Conservation (phyloP, 2,329 filamentous ascomycete species). For the Paecilomyces formosus region DNA sequence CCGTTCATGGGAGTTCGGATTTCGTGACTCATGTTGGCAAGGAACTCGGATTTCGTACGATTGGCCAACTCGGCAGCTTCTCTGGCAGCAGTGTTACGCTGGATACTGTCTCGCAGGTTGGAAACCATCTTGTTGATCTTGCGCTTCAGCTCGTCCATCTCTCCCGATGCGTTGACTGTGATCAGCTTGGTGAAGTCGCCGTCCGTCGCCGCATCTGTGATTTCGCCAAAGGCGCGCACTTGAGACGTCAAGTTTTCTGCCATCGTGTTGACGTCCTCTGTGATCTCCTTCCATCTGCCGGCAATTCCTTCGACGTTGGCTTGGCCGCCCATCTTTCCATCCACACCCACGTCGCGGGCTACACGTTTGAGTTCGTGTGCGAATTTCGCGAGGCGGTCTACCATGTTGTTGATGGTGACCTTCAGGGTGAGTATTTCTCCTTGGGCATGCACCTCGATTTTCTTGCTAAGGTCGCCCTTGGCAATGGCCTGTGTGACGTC, state of each 20-base stretch:
- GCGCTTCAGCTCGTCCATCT: constrained; percentile 95
- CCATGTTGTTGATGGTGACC: constrained; percentile 97
- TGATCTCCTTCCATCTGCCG: constrained; percentile 94
- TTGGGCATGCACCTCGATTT: constrained; percentile 86
- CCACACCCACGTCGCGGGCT: constrained; percentile 87
- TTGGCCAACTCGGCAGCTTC: constrained; percentile 91
- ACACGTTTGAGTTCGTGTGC: constrained; percentile 89
- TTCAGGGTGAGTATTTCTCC: constrained; percentile 87
- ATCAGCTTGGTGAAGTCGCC: constrained; percentile 93
- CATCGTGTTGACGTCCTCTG: constrained; percentile 90
- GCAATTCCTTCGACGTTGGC: constrained; percentile 84
- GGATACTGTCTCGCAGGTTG: constrained; percentile 85
- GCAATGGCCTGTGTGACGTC: constrained; percentile 89
- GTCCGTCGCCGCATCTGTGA: constrained; percentile 87
- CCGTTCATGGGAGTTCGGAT: constrained; percentile 94
- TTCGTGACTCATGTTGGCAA: constrained; percentile 97
- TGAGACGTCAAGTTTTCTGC: constrained; percentile 77
- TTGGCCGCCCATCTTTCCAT: constrained; percentile 96
- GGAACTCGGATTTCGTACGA: constrained; percentile 92
- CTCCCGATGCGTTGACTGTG: constrained; percentile 87
- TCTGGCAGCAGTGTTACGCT: constrained; percentile 85
- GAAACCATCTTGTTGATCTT: constrained; percentile 99
- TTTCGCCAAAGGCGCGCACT: constrained; percentile 91
- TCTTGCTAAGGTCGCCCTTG: constrained; percentile 86
- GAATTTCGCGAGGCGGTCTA: constrained; percentile 84